These are phyloP conservation scores for Dorcoceras hygrometricum DNA, from an alignment of 257 asterid genomes.

Conservation along the genomic window DNA sequence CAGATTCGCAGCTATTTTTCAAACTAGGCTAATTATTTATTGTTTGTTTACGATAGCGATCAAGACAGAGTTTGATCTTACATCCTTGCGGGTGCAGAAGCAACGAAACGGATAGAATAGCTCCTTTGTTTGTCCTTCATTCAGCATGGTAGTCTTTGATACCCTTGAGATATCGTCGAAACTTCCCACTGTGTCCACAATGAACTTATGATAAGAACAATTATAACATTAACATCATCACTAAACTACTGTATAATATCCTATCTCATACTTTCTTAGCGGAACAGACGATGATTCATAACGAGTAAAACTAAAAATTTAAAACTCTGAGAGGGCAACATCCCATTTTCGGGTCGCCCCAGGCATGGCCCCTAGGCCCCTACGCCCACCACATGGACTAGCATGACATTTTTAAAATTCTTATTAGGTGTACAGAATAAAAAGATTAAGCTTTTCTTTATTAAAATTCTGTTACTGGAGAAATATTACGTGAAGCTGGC, in stretches of 20 bases:
- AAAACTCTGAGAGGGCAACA: background rate
- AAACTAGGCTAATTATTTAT: too few relatives aligned
- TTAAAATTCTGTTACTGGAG: background rate
- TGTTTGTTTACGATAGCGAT: too few relatives aligned
- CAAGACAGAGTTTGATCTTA: conserved; percentile 17
- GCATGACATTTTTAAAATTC: background rate
- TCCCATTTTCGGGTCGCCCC: background rate
- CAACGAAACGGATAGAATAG: conserved; percentile 41
- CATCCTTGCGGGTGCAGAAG: conserved; percentile 49
- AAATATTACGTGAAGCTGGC: conserved; percentile 36
- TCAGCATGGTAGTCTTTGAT: conserved; percentile 17
- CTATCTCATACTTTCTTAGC: background rate
- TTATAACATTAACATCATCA: background rate
- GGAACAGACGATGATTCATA: background rate
- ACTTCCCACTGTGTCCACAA: conserved; percentile 16
- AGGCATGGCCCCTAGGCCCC: background rate
- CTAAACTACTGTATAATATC: background rate
- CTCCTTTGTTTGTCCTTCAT: conserved; percentile 32
- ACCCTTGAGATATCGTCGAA: conserved; percentile 16
- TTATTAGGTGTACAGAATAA: background rate
- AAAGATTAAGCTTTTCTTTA: background rate
- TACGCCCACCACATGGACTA: too few relatives aligned
- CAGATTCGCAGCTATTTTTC: too few relatives aligned
- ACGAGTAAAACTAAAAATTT: background rate
- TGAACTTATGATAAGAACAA: background rate